Evolutionary conservation across 2,329 filamentous ascomycete species (phyloP).

Genomic region (Boeremia lycopersici): DNA sequence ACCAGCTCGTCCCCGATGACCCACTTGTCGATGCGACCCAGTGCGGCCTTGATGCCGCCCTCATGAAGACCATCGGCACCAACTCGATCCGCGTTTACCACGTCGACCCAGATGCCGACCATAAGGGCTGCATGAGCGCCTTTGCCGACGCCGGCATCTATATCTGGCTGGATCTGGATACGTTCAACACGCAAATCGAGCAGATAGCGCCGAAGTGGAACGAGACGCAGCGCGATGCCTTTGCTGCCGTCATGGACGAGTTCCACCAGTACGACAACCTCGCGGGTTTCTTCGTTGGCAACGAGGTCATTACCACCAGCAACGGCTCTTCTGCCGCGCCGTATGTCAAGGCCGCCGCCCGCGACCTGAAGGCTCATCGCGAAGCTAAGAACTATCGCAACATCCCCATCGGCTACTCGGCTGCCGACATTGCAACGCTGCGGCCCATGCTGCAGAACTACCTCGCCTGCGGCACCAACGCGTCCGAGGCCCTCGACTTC

Average conservation of each 20-base stretch:
- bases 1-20: slow-evolving; percentile 70
- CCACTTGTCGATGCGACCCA: slow-evolving; percentile 77
- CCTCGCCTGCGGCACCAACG: slow-evolving; percentile 75
- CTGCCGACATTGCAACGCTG: slow-evolving; percentile 77
- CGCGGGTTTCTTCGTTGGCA: slow-evolving; percentile 79
- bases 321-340: slow-evolving; percentile 69
- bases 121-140: slow-evolving; percentile 79
- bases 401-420: slow-evolving; percentile 86
- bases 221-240: slow-evolving; percentile 69
- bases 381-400: slow-evolving; percentile 76
- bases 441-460: slow-evolving; percentile 73
- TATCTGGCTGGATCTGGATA: slow-evolving; percentile 81
- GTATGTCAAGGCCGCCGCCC: slow-evolving; percentile 80
- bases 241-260: slow-evolving; percentile 74
- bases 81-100: slow-evolving; percentile 91
- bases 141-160: slow-evolving; percentile 77
- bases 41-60: slow-evolving; percentile 73
- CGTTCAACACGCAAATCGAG: slow-evolving; percentile 67
- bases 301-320: slow-evolving; percentile 74
- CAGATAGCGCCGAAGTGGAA: slow-evolving; percentile 73
- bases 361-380: slow-evolving; percentile 83
- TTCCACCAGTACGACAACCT: slow-evolving; percentile 81
- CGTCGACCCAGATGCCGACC: slow-evolving; percentile 73
- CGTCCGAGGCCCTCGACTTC: slow-evolving; percentile 74
- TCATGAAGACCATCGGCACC: slow-evolving; percentile 81